These are phyloP conservation scores for Phaeosphaeriaceae sp. DNA, from an alignment of 2,329 filamentous ascomycete species.

Conservation along the genomic window DNA sequence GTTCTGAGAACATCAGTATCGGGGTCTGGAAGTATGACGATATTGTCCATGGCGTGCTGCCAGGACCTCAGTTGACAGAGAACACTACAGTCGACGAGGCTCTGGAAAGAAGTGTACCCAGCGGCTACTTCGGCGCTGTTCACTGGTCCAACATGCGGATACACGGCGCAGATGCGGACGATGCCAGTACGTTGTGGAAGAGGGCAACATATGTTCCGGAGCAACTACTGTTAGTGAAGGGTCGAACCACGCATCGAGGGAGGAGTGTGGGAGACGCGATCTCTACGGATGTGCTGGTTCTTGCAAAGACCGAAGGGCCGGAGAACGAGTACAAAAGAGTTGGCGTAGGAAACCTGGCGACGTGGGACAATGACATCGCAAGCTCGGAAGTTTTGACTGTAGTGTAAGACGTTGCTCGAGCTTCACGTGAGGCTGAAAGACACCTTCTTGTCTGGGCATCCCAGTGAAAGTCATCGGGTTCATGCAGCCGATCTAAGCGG, in stretches of 20 bases:
- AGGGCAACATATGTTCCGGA: slow-evolving; percentile 7
- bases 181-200: slow-evolving; percentile 1
- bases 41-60: slow-evolving; percentile 4
- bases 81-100: neutral
- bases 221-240: slow-evolving; percentile 3
- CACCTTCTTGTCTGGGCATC: too few species aligned
- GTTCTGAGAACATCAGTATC: neutral
- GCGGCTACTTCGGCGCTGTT: neutral
- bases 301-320: neutral
- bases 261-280: neutral
- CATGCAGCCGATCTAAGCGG: neutral
- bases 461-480: neutral
- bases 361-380: neutral
- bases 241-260: neutral
- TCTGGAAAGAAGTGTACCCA: neutral
- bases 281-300: neutral
- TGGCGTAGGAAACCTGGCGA: neutral
- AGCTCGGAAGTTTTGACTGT: neutral
- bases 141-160: neutral
- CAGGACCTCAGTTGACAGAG: neutral
- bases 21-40: slow-evolving; percentile 8
- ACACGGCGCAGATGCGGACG: neutral
- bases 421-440: neutral
- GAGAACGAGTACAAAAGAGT: neutral
- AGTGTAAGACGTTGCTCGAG: neutral